A percentile compares a stretch with the other conserved stretches of the same genome.
Evolutionary conservation across 2,329 filamentous ascomycete species (phyloP).

Genomic region (Penicillium sp.): DNA sequence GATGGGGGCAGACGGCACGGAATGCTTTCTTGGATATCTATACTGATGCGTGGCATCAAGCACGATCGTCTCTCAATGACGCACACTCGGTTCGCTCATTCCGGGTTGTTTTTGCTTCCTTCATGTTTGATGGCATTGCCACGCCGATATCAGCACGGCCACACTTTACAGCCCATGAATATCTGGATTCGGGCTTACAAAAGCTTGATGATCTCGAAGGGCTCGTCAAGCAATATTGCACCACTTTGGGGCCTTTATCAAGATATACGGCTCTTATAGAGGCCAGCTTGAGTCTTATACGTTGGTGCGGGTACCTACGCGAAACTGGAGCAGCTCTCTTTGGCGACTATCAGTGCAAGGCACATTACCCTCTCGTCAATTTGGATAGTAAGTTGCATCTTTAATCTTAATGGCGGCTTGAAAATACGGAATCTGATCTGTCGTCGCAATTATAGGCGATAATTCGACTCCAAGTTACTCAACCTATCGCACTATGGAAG

Average conservation of each 20-base stretch:
- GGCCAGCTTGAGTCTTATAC: constrained; percentile 18
- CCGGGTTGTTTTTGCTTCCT: constrained; percentile 17
- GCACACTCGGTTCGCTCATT: constrained; percentile 18
- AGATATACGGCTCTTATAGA: constrained; percentile 18
- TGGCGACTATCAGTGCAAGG: constrained; percentile 12
- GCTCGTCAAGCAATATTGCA: constrained; percentile 18
- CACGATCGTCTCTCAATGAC: constrained; percentile 8
- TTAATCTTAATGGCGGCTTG: neutral
- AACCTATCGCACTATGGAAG: neutral
- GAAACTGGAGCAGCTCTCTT: constrained; percentile 24
- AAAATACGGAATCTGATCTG: neutral
- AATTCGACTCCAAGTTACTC: neutral
- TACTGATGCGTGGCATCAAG: constrained; percentile 17
- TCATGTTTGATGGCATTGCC: constrained; percentile 24
- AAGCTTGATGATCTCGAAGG: constrained; percentile 13
- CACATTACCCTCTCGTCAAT: constrained; percentile 7
- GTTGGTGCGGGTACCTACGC: constrained; percentile 25
- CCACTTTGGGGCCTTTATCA: constrained; percentile 18
- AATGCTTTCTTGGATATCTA: constrained; percentile 6
- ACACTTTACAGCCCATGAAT: constrained; percentile 6
- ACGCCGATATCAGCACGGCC: constrained; percentile 9
- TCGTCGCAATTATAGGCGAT: neutral
- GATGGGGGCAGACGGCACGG: neutral
- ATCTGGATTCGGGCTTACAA: constrained; percentile 15
- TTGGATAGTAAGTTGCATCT: constrained; percentile 2